Conservation (phyloP, 2,329 filamentous ascomycete genomes). For the Macrophomina pseudophaseolina region DNA sequence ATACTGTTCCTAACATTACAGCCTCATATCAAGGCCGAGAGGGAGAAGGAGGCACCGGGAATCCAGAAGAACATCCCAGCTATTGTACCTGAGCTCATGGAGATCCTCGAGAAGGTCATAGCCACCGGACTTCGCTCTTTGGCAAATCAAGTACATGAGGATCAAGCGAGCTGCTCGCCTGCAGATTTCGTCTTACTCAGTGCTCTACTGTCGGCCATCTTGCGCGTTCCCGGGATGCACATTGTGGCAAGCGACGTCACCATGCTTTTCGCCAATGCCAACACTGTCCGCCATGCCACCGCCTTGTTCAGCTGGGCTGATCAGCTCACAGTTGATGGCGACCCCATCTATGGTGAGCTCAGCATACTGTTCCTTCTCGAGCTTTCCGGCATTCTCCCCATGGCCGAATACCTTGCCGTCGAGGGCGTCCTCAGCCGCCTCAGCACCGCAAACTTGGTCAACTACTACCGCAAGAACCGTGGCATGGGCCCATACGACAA, state of each 20-base stretch:
- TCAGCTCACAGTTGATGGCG: slow-evolving; percentile 74
- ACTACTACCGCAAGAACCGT: slow-evolving; percentile 71
- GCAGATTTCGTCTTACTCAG: slow-evolving; percentile 87
- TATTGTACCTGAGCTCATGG: slow-evolving; percentile 62
- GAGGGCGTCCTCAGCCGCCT: slow-evolving; percentile 83
- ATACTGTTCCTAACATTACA: slow-evolving; percentile 83
- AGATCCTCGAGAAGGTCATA: slow-evolving; percentile 79
- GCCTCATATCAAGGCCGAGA: slow-evolving; percentile 55
- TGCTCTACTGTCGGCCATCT: slow-evolving; percentile 82
- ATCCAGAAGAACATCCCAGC: slow-evolving; percentile 34
- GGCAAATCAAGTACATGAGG: slow-evolving; percentile 80
- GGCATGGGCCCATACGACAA: slow-evolving; percentile 81
- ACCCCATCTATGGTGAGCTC: slow-evolving; percentile 93
- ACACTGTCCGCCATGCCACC: slow-evolving; percentile 78
- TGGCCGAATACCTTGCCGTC: slow-evolving; percentile 89
- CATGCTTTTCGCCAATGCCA: slow-evolving; percentile 60
- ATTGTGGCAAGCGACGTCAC: slow-evolving; percentile 61
- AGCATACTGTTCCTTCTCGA: slow-evolving; percentile 87
- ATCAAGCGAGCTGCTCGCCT: slow-evolving; percentile 67
- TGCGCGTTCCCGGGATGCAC: slow-evolving; percentile 76
- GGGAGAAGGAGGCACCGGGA: slow-evolving; percentile 5
- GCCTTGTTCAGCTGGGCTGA: slow-evolving; percentile 95
- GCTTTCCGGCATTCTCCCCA: slow-evolving; percentile 76
- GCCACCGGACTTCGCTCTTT: slow-evolving; percentile 81
- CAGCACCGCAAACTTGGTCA: slow-evolving; percentile 77